Conservation (phyloP, 1,284 basidiomycete genomes). For the Boletus mariae region DNA sequence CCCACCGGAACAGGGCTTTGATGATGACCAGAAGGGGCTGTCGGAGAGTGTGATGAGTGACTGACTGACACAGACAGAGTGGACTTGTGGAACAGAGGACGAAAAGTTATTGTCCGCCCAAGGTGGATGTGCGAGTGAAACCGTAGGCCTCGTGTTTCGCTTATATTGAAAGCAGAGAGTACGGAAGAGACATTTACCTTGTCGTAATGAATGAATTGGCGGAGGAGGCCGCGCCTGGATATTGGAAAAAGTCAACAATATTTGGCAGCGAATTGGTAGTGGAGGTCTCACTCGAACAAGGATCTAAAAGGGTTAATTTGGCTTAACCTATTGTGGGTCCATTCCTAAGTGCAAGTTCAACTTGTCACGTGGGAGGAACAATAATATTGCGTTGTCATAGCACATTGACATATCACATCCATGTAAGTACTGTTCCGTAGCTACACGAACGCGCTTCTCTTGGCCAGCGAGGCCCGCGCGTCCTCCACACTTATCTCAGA, state of each 20-base stretch:
- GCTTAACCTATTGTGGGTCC: neutral
- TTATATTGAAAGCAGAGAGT: constrained; percentile 6
- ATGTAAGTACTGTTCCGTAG: too few species aligned
- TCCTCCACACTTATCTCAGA: constrained; percentile 36
- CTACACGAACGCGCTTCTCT: constrained; percentile 20
- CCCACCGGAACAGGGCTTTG: constrained; percentile 26
- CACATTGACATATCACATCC: too few species aligned
- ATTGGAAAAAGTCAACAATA: constrained; percentile 18
- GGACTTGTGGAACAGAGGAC: constrained; percentile 19
- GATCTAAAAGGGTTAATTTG: constrained; percentile 27
- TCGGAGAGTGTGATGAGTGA: constrained; percentile 17
- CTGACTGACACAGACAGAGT: constrained; percentile 12
- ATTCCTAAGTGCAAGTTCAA: neutral
- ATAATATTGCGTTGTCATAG: neutral
- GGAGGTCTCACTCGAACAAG: constrained; percentile 41
- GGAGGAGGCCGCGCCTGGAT: constrained; percentile 69
- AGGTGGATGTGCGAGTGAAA: constrained; percentile 16
- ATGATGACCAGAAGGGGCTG: constrained; percentile 27
- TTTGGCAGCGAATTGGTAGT: constrained; percentile 2
- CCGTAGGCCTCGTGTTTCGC: constrained; percentile 26
- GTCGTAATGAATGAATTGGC: constrained; percentile 54
- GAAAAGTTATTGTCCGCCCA: constrained; percentile 24
- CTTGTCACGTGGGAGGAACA: constrained; percentile 27
- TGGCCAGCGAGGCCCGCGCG: constrained; percentile 32
- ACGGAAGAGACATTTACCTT: neutral